Conservation (phyloP, 1,139 yeast species). For the Williopsis jadinii region DNA sequence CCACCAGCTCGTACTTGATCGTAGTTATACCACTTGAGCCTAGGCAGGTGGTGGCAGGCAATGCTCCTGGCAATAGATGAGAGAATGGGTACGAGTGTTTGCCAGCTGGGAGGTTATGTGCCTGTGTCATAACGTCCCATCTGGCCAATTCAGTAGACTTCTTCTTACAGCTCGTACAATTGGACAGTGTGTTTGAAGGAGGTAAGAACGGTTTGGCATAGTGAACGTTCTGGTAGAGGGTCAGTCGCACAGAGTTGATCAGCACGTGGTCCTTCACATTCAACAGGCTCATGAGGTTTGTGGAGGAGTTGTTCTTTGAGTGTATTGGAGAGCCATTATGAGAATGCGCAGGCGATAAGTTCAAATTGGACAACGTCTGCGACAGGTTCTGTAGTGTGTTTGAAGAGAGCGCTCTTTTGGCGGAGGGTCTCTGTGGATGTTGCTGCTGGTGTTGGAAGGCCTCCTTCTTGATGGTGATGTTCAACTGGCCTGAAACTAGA, state of each 20-base stretch:
- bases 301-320: conserved; percentile 17
- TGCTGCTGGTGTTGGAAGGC: conserved; percentile 6
- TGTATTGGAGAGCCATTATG: conserved; percentile 15
- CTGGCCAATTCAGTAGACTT: conserved; percentile 60
- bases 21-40: conserved; percentile 50
- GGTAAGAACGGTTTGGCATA: conserved; percentile 62
- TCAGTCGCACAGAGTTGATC: conserved; percentile 44
- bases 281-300: conserved; percentile 13
- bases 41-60: conserved; percentile 71
- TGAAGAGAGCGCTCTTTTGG: conserved; percentile 12
- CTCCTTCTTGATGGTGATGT: conserved; percentile 24
- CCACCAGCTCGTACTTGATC: conserved; percentile 69
- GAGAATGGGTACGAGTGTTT: conserved; percentile 89
- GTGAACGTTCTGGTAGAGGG: conserved; percentile 61
- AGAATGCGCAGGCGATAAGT: conserved; percentile 16
- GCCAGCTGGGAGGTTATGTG: conserved; percentile 52
- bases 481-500: conserved; percentile 67
- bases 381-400: conserved; percentile 15
- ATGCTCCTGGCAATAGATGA: conserved; percentile 83
- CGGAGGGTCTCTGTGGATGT: conserved; percentile 8
- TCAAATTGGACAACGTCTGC: conserved; percentile 18
- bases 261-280: conserved; percentile 20
- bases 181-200: conserved; percentile 39
- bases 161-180: conserved; percentile 52
- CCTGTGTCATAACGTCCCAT: conserved; percentile 75